These are phyloP conservation scores for Hemileccinum impolitum DNA, from an alignment of 768 basidiomycete genomes.

Conservation along the genomic window DNA sequence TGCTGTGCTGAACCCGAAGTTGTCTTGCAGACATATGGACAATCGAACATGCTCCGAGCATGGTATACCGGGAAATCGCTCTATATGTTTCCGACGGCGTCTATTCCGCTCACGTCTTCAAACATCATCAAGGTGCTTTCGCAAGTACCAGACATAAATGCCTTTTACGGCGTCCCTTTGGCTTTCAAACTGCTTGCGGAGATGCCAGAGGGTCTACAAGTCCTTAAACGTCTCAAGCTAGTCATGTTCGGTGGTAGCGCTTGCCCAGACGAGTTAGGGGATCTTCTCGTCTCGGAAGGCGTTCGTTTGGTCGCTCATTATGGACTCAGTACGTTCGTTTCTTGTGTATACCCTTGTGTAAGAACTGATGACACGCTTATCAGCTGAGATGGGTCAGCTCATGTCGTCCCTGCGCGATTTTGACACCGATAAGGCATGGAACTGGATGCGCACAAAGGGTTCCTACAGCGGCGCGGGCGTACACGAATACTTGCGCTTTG, in stretches of 20 bases:
- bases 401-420: constrained; percentile 49
- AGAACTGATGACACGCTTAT: background rate
- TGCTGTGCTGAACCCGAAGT: background rate
- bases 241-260: constrained; percentile 52
- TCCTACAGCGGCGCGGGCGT: constrained; percentile 15
- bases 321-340: constrained; percentile 41
- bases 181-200: constrained; percentile 47
- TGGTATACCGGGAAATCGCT: constrained; percentile 40
- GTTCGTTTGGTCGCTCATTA: constrained; percentile 48
- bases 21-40: constrained; percentile 19
- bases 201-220: constrained; percentile 40
- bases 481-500: constrained; percentile 40
- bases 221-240: constrained; percentile 42
- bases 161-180: constrained; percentile 36
- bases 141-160: constrained; percentile 31
- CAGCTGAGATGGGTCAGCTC: constrained; percentile 36
- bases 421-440: constrained; percentile 52
- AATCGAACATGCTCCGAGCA: constrained; percentile 36
- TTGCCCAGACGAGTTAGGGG: constrained; percentile 52
- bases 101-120: constrained; percentile 43
- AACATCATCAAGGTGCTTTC: constrained; percentile 41
- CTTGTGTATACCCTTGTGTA: background rate
- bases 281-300: constrained; percentile 45
- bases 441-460: constrained; percentile 42
- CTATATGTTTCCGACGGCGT: constrained; percentile 40